Base-by-base conservation (phyloP, 1,284 basidiomycete species). In the Mycena sp. region DNA sequence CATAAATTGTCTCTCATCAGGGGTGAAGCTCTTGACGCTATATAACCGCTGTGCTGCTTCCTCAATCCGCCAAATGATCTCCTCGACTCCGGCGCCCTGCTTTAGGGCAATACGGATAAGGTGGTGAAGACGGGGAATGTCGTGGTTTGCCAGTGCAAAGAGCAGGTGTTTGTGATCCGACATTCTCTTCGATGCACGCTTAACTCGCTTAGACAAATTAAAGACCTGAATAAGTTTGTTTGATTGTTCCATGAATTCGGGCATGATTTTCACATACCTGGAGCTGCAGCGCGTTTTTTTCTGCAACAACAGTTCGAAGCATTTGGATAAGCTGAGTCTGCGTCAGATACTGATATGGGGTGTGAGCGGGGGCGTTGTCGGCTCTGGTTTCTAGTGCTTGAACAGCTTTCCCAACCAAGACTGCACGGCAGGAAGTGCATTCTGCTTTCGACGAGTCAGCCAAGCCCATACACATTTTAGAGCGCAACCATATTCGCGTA, bases 81-180 rank as follows among this genome's bases (percentile, higher is more conserved):
- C 54, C 0, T 56, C 44, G 12, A 46, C n/a, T 1, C 30, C 44
- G 23, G 30, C 41, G 12, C 43, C 29, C 32, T 57, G 44, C n/a
- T 46, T 46, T 2, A 57, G 19, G 9, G 44, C 55, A 19, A 48
- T 6, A 16, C 55, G 55, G 14, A 57, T 21, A 32, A 57, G 38
- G 17, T 28, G 21, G 26, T 52, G 21, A 10, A 52, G 50, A 9
- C 50, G 50, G 14, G 55, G 55, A 29, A 49, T 40, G n/a, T 57
- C 45, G 32, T 30, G 25, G 4, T 44, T 57, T 19, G 55, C 30
- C 3, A 48, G 12, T 1, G 55, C 55, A 44, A 57, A 48, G 10
- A 57, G 21, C 3, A 57, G 23, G 3, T 44, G 55, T 30, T 57
- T 57, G 28, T 58, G 54, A 29, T 56, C 32, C 32, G 32, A 35